These are phyloP conservation scores for Gynochthodes officinalis DNA, from an alignment of 257 asterid species.

Conservation along the genomic window DNA sequence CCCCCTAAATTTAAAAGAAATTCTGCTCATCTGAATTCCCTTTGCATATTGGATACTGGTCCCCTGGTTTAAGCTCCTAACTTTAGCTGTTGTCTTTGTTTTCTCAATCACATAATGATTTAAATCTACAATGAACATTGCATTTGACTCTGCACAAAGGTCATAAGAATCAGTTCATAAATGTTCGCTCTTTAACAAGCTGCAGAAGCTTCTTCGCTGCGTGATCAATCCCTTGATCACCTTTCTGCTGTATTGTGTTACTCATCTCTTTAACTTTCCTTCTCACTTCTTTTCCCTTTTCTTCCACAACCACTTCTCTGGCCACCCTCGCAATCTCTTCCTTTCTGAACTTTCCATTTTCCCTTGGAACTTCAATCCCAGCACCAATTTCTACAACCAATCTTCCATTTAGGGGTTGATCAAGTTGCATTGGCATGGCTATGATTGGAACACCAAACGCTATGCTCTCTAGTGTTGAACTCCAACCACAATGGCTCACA, in stretches of 20 bases:
- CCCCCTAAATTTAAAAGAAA: too few species aligned
- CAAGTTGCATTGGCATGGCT: slow-evolving; percentile 7
- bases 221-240: not conserved
- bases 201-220: slow-evolving; percentile 8
- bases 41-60: too few species aligned
- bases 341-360: slow-evolving; percentile 1
- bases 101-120: too few species aligned
- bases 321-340: not conserved
- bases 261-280: slow-evolving; percentile 5
- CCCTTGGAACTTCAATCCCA: slow-evolving; percentile 9
- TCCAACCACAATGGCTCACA: slow-evolving; percentile 10
- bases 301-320: slow-evolving; percentile 6
- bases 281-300: not conserved
- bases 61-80: too few species aligned
- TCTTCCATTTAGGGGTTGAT: slow-evolving; percentile 4
- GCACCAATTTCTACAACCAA: not conserved
- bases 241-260: slow-evolving; percentile 4
- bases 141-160: too few species aligned
- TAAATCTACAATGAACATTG: too few species aligned
- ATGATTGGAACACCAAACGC: not conserved
- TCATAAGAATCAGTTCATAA: not conserved
- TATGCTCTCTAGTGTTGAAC: not conserved
- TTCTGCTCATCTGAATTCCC: too few species aligned
- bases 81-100: too few species aligned
- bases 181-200: not conserved